Conservation (phyloP, 345 rosid species). For the Excoecaria cochinchinensis region DNA sequence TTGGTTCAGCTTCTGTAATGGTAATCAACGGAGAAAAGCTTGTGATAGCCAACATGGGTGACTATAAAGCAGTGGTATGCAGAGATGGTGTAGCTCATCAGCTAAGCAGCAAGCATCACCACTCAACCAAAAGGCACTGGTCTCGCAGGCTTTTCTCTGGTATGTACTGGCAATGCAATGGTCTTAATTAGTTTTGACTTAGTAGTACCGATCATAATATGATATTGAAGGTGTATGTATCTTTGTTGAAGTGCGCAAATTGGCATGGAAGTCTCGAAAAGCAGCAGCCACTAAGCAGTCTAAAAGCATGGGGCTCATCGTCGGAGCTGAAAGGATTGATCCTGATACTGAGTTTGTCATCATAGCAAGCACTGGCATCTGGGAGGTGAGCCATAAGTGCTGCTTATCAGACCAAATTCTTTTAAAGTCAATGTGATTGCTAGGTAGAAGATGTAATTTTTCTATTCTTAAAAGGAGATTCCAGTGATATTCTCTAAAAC, state of each 20-base stretch:
- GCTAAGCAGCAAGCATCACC: constrained; percentile 31
- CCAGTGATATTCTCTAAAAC: background rate
- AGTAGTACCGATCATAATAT: too few species aligned
- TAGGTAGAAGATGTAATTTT: too few species aligned
- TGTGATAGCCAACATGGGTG: constrained; percentile 59
- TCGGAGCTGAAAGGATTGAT: constrained; percentile 43
- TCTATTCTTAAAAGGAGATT: background rate
- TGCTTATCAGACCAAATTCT: background rate
- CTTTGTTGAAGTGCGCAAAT: constrained; percentile 17
- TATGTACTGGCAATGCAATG: constrained; percentile 6
- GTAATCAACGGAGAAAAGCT: constrained; percentile 72
- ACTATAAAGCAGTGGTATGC: constrained; percentile 54
- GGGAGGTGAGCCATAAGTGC: constrained; percentile 50
- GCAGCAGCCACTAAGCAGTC: constrained; percentile 20
- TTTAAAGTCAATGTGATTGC: too few species aligned
- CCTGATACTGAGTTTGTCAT: constrained; percentile 61
- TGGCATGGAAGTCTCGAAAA: constrained; percentile 39
- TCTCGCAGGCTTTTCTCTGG: constrained; percentile 43
- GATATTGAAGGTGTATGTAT: background rate
- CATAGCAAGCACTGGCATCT: constrained; percentile 67
- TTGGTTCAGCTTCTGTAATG: constrained; percentile 54
- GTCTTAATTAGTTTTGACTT: too few species aligned
- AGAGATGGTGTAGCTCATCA: constrained; percentile 66
- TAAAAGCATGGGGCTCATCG: constrained; percentile 33
- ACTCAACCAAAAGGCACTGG: constrained; percentile 44